Base-by-base conservation (phyloP, 805 yeast species). In the Tetrapisispora arboricola region DNA sequence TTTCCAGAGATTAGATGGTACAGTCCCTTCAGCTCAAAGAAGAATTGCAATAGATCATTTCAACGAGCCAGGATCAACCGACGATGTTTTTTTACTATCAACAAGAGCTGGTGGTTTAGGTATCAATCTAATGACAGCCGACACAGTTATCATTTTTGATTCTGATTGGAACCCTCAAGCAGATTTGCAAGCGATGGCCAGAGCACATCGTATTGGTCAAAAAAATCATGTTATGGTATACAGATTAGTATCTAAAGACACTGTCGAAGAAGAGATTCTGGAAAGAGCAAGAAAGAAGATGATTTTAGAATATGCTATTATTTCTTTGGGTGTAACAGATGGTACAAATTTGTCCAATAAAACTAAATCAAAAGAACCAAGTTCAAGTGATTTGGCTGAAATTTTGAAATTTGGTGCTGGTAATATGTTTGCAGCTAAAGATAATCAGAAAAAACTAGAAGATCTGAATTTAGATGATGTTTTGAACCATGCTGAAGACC, bases 161-260 rank as follows among this genome's bases (percentile, higher is more conserved):
- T 85, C 95, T 4, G 98, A 92, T 66, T 92, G 98, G 98, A 92
- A 92, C 58, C 98, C 98, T 0, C 98, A 92, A 62, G 98, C 98
- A 0, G 98, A 92, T 71, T 70, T 92, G 54, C 98, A 92, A 65
- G 98, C 98, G 1, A 92, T 92, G 98, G 98, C 98, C 0, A 78
- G 98, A 65, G 98, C 98, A 3, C 99, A 92, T 66, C 80, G 99
- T 70, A 92, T 92, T 59, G 99, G 99, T n/a, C 99, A 92, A 62
- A 92, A 88, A 64, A 87, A 85, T 54, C 98, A 92, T 64, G 99
- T 92, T 28, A 85, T 86, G 78, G 97, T 92, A 15, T 92, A 92
- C 60, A 71, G 99, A 58, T 84, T 92, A 66, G 97, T 92, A n/a
- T 82, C 95, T 44, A 92, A 92, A 55, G 98, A 92, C 55, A 92